Base-by-base conservation (phyloP, 805 yeast species). In the Nakazawaea ernobii region DNA sequence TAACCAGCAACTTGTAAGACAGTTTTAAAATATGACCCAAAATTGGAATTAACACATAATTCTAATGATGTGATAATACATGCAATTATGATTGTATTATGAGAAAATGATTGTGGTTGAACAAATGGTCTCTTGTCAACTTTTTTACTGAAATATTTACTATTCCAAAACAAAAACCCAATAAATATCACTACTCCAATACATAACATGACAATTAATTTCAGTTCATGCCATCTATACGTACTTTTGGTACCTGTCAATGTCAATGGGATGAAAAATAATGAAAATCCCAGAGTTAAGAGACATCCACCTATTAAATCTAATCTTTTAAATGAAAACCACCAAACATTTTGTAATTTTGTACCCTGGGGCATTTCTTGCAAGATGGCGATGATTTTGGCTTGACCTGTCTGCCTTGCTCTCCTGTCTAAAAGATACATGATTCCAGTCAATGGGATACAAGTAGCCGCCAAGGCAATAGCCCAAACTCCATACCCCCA, bases 1-100 rank as follows among this genome's bases (percentile, higher is more conserved):
- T 59, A 57, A 43, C 61, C 60, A 45, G 63, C 59, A 49, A 60
- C 67, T 53, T 62, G 66, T 32, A 60, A 48, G 9, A 46, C 47
- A 1, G 66, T 60, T 44, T 56, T 48, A 49, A 59, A 53, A 48
- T 60, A 60, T 2, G 59, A 54, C 8, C 58, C 33, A 42, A 58
- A 61, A 2, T 60, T 51, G 1, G 63, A 55, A 36, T 59, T 61
- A 13, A 46, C 55, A 52, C 58, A 52, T 39, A 46, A 55, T 43
- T 61, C 63, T 36, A 58, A 43, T 8, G 60, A 60, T 10, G 49
- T 47, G 30, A 60, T 39, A 9, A 56, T 30, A 51, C 52, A 43
- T 10, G 47, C 32, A 37, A 43, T 29, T 29, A 30, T n/a, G 28
- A 55, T 52, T 4, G 63, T 56, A 8, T 35, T 29, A 43, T 57